A percentile compares a stretch with the other conserved stretches of the same genome.
These are phyloP conservation scores for Mrakia frigida DNA, from an alignment of 768 basidiomycete species.

Conservation along the genomic window DNA sequence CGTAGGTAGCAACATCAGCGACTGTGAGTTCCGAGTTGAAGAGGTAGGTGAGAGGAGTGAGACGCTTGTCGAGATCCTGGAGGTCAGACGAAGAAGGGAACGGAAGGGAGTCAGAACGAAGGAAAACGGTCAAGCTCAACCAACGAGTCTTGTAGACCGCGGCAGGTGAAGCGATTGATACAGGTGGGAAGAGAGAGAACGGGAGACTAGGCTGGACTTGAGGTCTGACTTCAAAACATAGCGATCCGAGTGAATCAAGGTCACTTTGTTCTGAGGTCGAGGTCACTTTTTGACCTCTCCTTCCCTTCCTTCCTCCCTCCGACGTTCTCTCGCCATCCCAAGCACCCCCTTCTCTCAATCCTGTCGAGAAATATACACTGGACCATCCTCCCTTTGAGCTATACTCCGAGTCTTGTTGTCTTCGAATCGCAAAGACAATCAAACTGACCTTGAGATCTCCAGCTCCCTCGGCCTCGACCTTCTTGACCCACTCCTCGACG, in stretches of 20 bases:
- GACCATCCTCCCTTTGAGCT: not conserved
- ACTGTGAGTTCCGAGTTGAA: slow-evolving; percentile 77
- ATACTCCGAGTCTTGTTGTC: not conserved
- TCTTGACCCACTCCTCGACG: slow-evolving; percentile 10
- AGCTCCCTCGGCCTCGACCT: slow-evolving; percentile 5
- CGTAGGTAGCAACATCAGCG: slow-evolving; percentile 87
- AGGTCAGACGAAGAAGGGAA: not conserved
- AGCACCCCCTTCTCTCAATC: not conserved
- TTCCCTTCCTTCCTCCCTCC: no score
- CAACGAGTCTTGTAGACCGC: no score
- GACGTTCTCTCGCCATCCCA: no score
- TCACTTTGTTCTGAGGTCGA: no score
- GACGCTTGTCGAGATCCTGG: slow-evolving; percentile 26
- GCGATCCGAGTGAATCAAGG: no score
- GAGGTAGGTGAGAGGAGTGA: slow-evolving; percentile 51
- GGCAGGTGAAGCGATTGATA: no score
- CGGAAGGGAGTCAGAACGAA: not conserved
- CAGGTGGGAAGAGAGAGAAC: no score
- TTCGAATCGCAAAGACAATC: not conserved
- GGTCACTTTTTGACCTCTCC: not conserved
- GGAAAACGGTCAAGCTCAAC: not conserved
- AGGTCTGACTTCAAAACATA: no score
- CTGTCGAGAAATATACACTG: no score
- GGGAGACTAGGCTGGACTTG: no score
- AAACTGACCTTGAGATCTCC: slow-evolving; percentile 1